A percentile compares a stretch with the other conserved stretches of the same genome.
Evolutionary conservation across 371 early-diverging fungal species (phyloP).

Genomic region (Syncephalastrum sp.): DNA sequence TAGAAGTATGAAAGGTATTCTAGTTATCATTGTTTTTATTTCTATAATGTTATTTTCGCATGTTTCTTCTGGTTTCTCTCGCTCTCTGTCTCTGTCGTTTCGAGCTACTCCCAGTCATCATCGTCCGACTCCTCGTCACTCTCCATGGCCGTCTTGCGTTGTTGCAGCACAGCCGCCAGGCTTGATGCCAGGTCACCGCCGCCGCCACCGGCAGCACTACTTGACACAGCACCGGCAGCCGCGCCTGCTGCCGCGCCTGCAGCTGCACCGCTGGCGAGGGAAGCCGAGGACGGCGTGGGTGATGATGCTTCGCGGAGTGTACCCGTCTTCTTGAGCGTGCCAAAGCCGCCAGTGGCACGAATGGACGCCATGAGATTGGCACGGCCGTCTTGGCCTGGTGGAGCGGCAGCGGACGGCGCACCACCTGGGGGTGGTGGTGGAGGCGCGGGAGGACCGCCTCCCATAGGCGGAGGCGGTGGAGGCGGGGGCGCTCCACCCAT

Average conservation of each 20-base stretch:
- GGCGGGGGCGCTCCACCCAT: slow-evolving; percentile 23
- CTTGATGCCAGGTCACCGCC: slow-evolving; percentile 41
- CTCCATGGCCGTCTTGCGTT: slow-evolving; percentile 44
- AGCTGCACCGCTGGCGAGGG: slow-evolving; percentile 6
- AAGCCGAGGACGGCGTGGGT: background rate
- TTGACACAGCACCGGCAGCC: slow-evolving; percentile 19
- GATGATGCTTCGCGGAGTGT: slow-evolving; percentile 13
- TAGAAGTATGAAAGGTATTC: too few relatives aligned
- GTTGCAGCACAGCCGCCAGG: slow-evolving; percentile 39
- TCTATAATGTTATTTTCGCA: background rate
- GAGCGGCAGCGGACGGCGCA: slow-evolving; percentile 13
- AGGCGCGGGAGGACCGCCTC: slow-evolving; percentile 10
- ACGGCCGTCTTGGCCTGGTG: slow-evolving; percentile 16
- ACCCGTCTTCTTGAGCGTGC: slow-evolving; percentile 31
- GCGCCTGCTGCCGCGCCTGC: slow-evolving; percentile 10
- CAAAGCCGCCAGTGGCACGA: slow-evolving; percentile 45
- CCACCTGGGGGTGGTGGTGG: slow-evolving; percentile 17
- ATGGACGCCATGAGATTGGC: slow-evolving; percentile 43
- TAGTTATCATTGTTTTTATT: background rate
- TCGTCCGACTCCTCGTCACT: slow-evolving; percentile 44
- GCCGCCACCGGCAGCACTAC: slow-evolving; percentile 6
- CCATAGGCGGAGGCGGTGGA: slow-evolving; percentile 20
- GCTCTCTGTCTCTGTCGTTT: background rate
- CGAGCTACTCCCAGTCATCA: slow-evolving; percentile 22
- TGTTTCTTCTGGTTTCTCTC: background rate